A percentile compares a stretch with the other conserved stretches of the same genome.
Conservation (phyloP, 2,329 filamentous ascomycete species). For the Neofusicoccum ribis region DNA sequence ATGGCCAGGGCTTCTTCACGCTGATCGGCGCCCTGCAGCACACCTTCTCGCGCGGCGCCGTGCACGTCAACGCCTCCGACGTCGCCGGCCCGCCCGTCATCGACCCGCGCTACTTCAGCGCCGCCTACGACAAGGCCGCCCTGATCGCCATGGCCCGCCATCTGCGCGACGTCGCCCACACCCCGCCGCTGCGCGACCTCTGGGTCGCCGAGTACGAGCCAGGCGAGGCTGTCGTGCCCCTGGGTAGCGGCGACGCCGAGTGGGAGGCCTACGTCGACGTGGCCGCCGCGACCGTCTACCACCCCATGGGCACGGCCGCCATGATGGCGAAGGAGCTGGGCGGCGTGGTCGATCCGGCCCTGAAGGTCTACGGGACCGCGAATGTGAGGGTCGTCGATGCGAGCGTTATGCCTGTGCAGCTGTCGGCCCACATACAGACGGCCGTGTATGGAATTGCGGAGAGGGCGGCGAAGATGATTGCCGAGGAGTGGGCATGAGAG, state of each 20-base stretch:
- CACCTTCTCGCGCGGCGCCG: slow-evolving; percentile 31
- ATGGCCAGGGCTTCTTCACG: slow-evolving; percentile 32
- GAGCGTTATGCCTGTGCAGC: slow-evolving; percentile 29
- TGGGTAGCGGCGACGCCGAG: slow-evolving; percentile 23
- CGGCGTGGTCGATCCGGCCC: slow-evolving; percentile 27
- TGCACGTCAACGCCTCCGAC: slow-evolving; percentile 26
- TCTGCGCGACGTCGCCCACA: slow-evolving; percentile 22
- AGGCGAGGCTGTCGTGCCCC: background rate
- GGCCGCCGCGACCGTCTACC: slow-evolving; percentile 30
- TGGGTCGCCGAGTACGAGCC: slow-evolving; percentile 19
- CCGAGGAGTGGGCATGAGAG: background rate
- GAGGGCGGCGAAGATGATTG: slow-evolving; percentile 28
- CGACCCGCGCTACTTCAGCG: slow-evolving; percentile 32
- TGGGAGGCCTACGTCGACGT: slow-evolving; percentile 23
- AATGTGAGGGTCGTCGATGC: slow-evolving; percentile 33
- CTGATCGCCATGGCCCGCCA: slow-evolving; percentile 21
- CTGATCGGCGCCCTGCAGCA: slow-evolving; percentile 38
- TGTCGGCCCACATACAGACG: slow-evolving; percentile 22
- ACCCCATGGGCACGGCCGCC: slow-evolving; percentile 40
- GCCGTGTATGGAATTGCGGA: slow-evolving; percentile 34
- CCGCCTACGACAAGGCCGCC: slow-evolving; percentile 30
- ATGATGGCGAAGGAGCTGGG: slow-evolving; percentile 28
- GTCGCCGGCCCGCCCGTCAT: slow-evolving; percentile 26
- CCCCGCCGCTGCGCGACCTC: slow-evolving; percentile 17
- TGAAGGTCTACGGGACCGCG: slow-evolving; percentile 28